phyloP scores from a whole-genome alignment of 2,329 filamentous ascomycete species.

The Fusarium sp. region DNA sequence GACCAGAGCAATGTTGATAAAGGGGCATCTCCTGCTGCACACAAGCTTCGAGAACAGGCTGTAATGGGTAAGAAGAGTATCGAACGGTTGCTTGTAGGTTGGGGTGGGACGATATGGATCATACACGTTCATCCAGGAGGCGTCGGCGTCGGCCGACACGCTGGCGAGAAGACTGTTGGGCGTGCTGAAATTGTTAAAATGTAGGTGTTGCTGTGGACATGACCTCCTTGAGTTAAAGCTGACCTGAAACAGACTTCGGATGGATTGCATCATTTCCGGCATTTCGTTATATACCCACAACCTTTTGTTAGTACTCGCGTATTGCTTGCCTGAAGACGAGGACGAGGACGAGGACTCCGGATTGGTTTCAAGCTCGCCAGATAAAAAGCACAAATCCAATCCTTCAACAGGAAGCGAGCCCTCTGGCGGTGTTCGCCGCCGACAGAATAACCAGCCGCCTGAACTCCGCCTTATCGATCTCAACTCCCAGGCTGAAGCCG shows the following conservation, averaged over 20 bases:
- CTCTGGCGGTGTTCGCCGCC: conserved; percentile 72
- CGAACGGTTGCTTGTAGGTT: conserved; percentile 90
- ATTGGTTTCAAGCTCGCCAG: conserved; percentile 29
- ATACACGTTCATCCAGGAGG: conserved; percentile 86
- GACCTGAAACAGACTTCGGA: conserved; percentile 74
- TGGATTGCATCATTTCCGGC: conserved; percentile 97
- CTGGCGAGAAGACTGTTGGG: conserved; percentile 76
- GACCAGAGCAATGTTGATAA: conserved; percentile 52
- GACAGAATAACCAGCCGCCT: conserved; percentile 83
- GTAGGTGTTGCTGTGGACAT: conserved; percentile 66
- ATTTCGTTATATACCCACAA: conserved; percentile 96
- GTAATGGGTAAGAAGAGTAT: conserved; percentile 59
- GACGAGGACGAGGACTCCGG: conserved; percentile 48
- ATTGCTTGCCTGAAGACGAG: conserved; percentile 79
- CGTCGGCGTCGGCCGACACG: conserved; percentile 70
- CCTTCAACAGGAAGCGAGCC: conserved; percentile 64
- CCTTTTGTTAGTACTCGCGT: conserved; percentile 90
- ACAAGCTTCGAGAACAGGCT: conserved; percentile 60
- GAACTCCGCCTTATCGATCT: conserved; percentile 93
- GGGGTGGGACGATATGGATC: conserved; percentile 97
- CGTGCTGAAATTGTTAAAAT: conserved; percentile 92
- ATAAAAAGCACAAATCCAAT: conserved; percentile 53
- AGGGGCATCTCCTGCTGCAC: conserved; percentile 55
- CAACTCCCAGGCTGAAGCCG: conserved; percentile 83
- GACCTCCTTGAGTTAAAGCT: conserved; percentile 62